Percentiles rank a stretch among this genome's conserved stretches.
Evolutionary conservation across 176 grass and related monocot species (phyloP).

Genomic region (Hyparrhenia diplandra): DNA sequence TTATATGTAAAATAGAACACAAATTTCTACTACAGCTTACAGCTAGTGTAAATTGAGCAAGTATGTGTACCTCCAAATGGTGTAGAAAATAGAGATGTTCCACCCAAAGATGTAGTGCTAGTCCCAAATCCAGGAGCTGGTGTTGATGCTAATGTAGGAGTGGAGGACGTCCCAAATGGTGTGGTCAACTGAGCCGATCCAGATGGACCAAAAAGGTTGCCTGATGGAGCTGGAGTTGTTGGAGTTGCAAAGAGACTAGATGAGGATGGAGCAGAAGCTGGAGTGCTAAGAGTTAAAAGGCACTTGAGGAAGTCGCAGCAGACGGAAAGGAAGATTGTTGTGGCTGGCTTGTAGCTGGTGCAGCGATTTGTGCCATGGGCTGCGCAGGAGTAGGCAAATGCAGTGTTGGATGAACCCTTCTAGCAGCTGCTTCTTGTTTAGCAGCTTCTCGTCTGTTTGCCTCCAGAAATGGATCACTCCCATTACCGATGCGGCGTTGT

Average conservation of each 20-base stretch:
- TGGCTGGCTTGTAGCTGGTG: slow-evolving; percentile 41
- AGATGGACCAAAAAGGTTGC: slow-evolving; percentile 61
- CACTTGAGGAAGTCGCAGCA: slow-evolving; percentile 37
- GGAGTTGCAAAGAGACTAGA: slow-evolving; percentile 73
- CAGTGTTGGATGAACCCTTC: slow-evolving; percentile 90
- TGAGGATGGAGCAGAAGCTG: slow-evolving; percentile 51
- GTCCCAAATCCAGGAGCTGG: slow-evolving; percentile 66
- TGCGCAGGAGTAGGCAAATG: slow-evolving; percentile 67
- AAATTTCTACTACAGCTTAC: background rate
- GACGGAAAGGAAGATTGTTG: slow-evolving; percentile 43
- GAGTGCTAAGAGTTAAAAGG: slow-evolving; percentile 50
- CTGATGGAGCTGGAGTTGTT: slow-evolving; percentile 55
- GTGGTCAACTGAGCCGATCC: slow-evolving; percentile 55
- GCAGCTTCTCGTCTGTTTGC: slow-evolving; percentile 89
- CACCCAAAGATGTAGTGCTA: slow-evolving; percentile 43
- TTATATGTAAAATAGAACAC: background rate
- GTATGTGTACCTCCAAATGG: slow-evolving; percentile 59
- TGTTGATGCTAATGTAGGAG: slow-evolving; percentile 53
- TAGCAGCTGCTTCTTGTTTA: slow-evolving; percentile 81
- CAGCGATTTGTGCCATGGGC: slow-evolving; percentile 41
- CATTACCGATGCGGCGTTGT: slow-evolving; percentile 52
- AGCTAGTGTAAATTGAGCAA: background rate
- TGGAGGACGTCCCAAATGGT: slow-evolving; percentile 75
- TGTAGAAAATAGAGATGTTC: slow-evolving; percentile 68
- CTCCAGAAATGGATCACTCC: slow-evolving; percentile 91